These are phyloP conservation scores for Suillus cothurnatus DNA, from an alignment of 768 basidiomycete species.

Conservation along the genomic window DNA sequence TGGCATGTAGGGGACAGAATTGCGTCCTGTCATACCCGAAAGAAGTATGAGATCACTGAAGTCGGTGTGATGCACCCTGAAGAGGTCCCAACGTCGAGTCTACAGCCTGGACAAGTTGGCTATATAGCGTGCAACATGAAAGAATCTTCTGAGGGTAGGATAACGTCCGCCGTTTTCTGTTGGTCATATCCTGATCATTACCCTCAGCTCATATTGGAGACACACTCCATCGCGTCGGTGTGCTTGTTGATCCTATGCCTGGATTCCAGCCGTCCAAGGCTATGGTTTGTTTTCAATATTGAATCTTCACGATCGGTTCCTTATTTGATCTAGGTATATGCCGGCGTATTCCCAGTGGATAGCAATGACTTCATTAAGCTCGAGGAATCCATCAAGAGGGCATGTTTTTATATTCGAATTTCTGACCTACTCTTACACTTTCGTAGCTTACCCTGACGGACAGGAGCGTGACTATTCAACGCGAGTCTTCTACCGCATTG, in stretches of 20 bases:
- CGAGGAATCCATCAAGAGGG: conserved; percentile 93
- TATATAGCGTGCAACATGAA: conserved; percentile 98
- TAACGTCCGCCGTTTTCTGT: too few species aligned
- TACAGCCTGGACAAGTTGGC: conserved; percentile 83
- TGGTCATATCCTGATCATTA: conserved; percentile 7
- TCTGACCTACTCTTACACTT: conserved; percentile 13
- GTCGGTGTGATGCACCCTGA: conserved; percentile 90
- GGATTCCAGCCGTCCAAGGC: conserved; percentile 92
- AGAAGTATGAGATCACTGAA: conserved; percentile 87
- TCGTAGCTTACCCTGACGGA: conserved; percentile 79
- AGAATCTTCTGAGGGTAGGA: conserved; percentile 85
- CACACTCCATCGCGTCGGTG: conserved; percentile 79
- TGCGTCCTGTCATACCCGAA: conserved; percentile 78
- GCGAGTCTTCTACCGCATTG: conserved; percentile 91
- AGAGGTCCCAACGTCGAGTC: conserved; percentile 68
- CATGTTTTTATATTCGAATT: conserved; percentile 37
- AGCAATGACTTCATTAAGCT: conserved; percentile 89
- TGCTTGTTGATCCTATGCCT: conserved; percentile 78
- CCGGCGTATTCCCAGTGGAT: conserved; percentile 93
- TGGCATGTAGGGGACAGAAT: conserved; percentile 79
- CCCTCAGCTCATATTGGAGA: conserved; percentile 87
- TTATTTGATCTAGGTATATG: conserved; percentile 69
- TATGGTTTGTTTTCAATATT: conserved; percentile 60
- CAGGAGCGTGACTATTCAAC: conserved; percentile 85
- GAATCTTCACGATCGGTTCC: conserved; percentile 4